Evolutionary conservation across 768 basidiomycete genomes (phyloP), one percentile per base, ranked within the genome.

Genomic region (Wakefieldia striispora): DNA sequence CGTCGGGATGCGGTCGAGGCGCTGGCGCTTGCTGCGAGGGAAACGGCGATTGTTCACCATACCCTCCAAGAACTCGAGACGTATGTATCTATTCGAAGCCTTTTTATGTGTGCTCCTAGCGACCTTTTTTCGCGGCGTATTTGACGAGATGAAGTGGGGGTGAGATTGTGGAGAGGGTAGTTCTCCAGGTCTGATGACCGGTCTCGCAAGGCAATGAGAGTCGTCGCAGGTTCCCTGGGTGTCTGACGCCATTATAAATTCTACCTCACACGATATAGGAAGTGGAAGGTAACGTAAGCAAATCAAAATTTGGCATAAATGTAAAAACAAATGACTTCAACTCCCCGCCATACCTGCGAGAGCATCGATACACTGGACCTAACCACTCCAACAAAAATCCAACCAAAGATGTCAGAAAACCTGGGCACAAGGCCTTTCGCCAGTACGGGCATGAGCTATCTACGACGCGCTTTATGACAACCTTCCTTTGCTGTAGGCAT

Each of bases 1-100:
- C 61, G 71, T 11, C 75, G 77, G 49, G 79, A 80, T 53, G 72
- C 74, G 14, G 60, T 72, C 48, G 76, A 80, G 56, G 75, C 79
- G 2, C 56, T 80, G 40, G 66, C 70, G 14, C 58, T 77, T 38
- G 78, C 74, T 14, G 71, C 68, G 7, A 55, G 62, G 23, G 20
- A 73, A n/a, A 70, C 73, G 45, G 75, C 80, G 52, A 68, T 59
- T 47, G 23, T 6, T 23, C 23, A 23, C 23, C 6, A 23, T 23
- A 23, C 6, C 6, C 23, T 23, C 6, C 23, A 23, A 23, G 23
- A 23, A 23, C 23, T 23, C 23, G 23, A 23, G 6, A 23, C 23
- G 23, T 23, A 23, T 23, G 23, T 23, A 23, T 23, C 3, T 23
- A 23, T 23, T 6, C 23, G 3, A 23, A 23, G 23, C 3, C 23